phyloP scores from a whole-genome alignment of 2,329 filamentous ascomycete species.

The Aschersonia sp. region DNA sequence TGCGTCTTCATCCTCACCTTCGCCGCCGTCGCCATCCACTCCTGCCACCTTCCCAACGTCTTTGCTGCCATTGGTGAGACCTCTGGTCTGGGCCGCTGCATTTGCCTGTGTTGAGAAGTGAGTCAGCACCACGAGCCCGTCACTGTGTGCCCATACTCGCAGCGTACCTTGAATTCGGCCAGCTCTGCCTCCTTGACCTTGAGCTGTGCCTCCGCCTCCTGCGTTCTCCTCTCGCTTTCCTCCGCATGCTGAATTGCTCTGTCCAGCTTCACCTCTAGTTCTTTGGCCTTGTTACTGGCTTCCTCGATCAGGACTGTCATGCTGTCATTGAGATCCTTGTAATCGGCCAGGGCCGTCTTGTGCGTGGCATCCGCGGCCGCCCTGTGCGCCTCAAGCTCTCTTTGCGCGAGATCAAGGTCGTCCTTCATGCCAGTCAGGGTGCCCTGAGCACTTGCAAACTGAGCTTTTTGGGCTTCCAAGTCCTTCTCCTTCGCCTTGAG shows the following conservation, averaged over 20 bases:
- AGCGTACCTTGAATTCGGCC: slow-evolving; percentile 40
- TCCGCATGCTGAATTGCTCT: slow-evolving; percentile 29
- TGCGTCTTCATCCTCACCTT: slow-evolving; percentile 48
- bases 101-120: slow-evolving; percentile 22
- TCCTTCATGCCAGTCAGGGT: slow-evolving; percentile 16
- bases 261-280: slow-evolving; percentile 32
- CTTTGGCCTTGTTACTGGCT: slow-evolving; percentile 37
- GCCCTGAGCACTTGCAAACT: slow-evolving; percentile 21
- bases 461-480: slow-evolving; percentile 17
- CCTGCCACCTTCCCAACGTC: slow-evolving; percentile 24
- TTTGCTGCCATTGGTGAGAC: slow-evolving; percentile 39
- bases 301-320: slow-evolving; percentile 47
- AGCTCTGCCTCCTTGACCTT: slow-evolving; percentile 52
- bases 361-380: slow-evolving; percentile 33
- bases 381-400: slow-evolving; percentile 38
- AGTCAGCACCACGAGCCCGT: background rate
- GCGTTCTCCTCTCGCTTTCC: slow-evolving; percentile 31
- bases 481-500: slow-evolving; percentile 21
- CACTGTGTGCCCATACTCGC: background rate
- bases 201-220: slow-evolving; percentile 37
- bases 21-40: slow-evolving; percentile 23
- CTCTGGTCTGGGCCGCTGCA: slow-evolving; percentile 29
- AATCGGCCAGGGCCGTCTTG: slow-evolving; percentile 44
- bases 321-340: slow-evolving; percentile 48
- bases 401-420: slow-evolving; percentile 32